phyloP scores from a whole-genome alignment of 1,139 yeast genomes.

The Candida sp. region DNA sequence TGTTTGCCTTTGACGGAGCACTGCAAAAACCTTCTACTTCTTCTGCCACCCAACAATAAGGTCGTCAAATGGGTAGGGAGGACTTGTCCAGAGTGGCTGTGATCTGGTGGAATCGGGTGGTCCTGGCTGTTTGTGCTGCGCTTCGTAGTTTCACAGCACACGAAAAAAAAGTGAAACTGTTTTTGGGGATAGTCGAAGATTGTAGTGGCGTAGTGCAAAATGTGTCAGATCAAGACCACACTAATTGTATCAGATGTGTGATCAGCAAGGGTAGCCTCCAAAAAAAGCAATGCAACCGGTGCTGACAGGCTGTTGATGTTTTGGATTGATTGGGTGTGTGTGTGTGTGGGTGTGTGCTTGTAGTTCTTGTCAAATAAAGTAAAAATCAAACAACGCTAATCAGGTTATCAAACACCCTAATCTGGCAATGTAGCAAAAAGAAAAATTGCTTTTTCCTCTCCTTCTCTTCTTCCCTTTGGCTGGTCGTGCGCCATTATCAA shows the following conservation, averaged over 20 bases:
- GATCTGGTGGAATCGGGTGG: too few relatives aligned
- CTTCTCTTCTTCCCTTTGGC: too few relatives aligned
- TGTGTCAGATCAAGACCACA: background rate
- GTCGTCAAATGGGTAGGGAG: too few relatives aligned
- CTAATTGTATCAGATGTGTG: background rate
- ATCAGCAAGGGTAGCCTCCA: background rate
- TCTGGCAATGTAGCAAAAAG: background rate
- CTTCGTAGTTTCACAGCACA: background rate
- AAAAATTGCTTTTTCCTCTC: slow-evolving; percentile 6
- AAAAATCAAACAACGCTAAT: background rate
- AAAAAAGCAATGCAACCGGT: background rate
- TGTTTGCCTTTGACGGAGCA: background rate
- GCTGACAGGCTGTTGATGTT: background rate
- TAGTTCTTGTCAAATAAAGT: background rate
- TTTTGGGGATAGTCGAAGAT: background rate
- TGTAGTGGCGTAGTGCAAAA: background rate
- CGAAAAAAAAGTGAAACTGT: background rate
- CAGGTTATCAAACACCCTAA: background rate
- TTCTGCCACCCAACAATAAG: too few relatives aligned
- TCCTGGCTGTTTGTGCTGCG: background rate
- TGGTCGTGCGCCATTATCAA: background rate
- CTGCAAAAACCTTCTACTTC: background rate
- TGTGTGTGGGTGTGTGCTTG: background rate
- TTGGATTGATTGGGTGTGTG: background rate
- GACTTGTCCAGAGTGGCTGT: too few relatives aligned